Percentiles rank a stretch among this genome's conserved stretches.
Conservation (phyloP, 805 yeast species). For the Candida schatavii region DNA sequence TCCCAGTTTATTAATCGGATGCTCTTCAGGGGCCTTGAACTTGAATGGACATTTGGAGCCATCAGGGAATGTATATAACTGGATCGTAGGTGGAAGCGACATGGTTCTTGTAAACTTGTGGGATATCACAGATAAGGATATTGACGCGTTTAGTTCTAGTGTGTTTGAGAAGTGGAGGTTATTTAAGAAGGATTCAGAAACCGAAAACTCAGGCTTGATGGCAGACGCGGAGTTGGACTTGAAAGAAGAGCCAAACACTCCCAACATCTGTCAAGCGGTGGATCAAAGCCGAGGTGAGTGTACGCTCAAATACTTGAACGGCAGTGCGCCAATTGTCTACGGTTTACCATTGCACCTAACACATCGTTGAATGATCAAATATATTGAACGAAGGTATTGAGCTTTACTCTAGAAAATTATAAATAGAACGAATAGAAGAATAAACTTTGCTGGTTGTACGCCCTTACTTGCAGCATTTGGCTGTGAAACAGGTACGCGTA, state of each 20-base stretch:
- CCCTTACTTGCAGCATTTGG: too few species aligned
- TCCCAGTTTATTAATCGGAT: constrained; percentile 75
- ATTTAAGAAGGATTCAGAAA: constrained; percentile 14
- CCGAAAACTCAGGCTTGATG: too few species aligned
- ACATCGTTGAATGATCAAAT: neutral
- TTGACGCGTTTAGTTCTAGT: constrained; percentile 68
- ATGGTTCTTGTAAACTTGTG: constrained; percentile 83
- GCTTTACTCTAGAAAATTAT: neutral
- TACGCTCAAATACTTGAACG: constrained; percentile 71
- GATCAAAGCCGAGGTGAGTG: constrained; percentile 63
- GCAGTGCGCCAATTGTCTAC: constrained; percentile 89
- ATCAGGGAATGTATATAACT: constrained; percentile 72
- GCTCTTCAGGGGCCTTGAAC: constrained; percentile 77
- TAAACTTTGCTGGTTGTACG: too few species aligned
- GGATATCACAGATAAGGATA: constrained; percentile 97
- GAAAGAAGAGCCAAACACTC: constrained; percentile 5
- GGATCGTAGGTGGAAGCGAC: constrained; percentile 78
- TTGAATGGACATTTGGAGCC: constrained; percentile 63
- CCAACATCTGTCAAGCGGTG: constrained; percentile 55
- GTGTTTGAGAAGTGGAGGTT: constrained; percentile 70
- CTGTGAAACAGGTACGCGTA: too few species aligned
- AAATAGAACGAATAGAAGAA: neutral
- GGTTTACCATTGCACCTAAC: constrained; percentile 63
- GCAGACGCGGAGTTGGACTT: constrained; percentile 6
- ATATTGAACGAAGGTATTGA: neutral